These are phyloP conservation scores for Syncephalis plumigaleata DNA, from an alignment of 371 early-diverging fungal species.

Conservation along the genomic window DNA sequence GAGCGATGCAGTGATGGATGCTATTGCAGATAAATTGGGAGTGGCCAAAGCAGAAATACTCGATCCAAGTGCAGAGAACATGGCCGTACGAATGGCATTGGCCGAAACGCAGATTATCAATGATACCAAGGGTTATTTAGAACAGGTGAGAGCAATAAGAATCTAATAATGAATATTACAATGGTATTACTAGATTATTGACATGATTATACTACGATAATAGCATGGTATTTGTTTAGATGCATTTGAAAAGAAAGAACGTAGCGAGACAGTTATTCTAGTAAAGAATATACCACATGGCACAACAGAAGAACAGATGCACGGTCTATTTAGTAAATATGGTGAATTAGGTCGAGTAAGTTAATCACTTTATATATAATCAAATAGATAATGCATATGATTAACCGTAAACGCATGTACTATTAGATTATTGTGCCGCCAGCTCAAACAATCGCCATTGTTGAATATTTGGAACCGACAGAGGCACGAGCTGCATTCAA, in stretches of 20 bases:
- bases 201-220: conserved; percentile 1
- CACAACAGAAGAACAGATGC: conserved; percentile 63
- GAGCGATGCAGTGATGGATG: conserved; percentile 83
- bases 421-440: conserved; percentile 70
- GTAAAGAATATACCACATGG: conserved; percentile 87
- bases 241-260: conserved; percentile 50
- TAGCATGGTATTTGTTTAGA: conserved; percentile 62
- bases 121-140: conserved; percentile 83
- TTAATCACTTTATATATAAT: conserved; percentile 1
- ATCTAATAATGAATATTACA: too few species aligned
- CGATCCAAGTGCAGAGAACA: conserved; percentile 66
- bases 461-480: conserved; percentile 76
- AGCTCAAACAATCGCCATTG: conserved; percentile 83
- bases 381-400: not conserved
- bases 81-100: conserved; percentile 84
- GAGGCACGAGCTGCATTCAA: conserved; percentile 86
- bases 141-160: too few species aligned
- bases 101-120: conserved; percentile 91
- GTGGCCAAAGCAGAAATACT: conserved; percentile 78
- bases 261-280: conserved; percentile 77
- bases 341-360: conserved; percentile 81
- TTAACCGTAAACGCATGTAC: not conserved
- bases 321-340: conserved; percentile 61
- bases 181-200: not conserved
- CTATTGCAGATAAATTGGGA: conserved; percentile 78